Percentiles rank a stretch among this genome's conserved stretches.
These are phyloP conservation scores for Globisporangium cylindrosporum DNA, from an alignment of 352 stramenopile species.

Conservation along the genomic window DNA sequence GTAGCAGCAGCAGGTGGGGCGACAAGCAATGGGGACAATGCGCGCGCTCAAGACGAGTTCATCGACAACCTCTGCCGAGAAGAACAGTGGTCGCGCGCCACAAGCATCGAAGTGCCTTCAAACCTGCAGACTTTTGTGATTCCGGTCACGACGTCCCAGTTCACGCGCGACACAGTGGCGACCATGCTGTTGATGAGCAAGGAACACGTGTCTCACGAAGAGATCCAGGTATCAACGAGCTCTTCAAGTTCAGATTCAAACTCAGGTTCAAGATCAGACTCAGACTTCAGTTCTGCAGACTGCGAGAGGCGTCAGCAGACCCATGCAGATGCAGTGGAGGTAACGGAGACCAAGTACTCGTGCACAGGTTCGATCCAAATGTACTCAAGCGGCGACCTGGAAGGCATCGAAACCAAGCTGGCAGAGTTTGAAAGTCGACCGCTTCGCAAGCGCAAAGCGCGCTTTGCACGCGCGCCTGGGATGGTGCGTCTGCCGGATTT, in stretches of 20 bases:
- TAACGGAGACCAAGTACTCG: conserved; percentile 14
- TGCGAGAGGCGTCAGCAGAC: neutral
- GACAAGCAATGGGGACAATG: neutral
- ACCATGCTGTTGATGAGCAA: conserved; percentile 17
- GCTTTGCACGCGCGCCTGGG: conserved; percentile 10
- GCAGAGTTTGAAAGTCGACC: conserved; percentile 3
- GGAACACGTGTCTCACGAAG: neutral
- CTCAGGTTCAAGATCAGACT: neutral
- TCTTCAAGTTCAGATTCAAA: neutral
- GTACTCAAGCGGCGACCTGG: conserved; percentile 23
- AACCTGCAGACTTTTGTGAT: conserved; percentile 16
- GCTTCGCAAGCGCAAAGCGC: conserved; percentile 10
- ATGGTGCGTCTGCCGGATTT: conserved; percentile 24
- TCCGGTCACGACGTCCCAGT: conserved; percentile 16
- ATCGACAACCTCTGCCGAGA: conserved; percentile 17
- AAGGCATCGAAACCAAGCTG: conserved; percentile 4
- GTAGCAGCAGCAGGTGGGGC: neutral
- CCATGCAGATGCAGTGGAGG: neutral
- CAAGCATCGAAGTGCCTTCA: conserved; percentile 10
- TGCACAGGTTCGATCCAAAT: conserved; percentile 20
- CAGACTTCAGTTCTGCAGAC: neutral
- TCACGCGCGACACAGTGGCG: conserved; percentile 23
- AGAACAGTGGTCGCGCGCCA: conserved; percentile 19
- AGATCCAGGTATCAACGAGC: conserved; percentile 5
- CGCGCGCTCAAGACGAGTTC: conserved; percentile 4